These are phyloP conservation scores for Boletus vermiculosoides DNA, from an alignment of 768 basidiomycete species.

Conservation along the genomic window DNA sequence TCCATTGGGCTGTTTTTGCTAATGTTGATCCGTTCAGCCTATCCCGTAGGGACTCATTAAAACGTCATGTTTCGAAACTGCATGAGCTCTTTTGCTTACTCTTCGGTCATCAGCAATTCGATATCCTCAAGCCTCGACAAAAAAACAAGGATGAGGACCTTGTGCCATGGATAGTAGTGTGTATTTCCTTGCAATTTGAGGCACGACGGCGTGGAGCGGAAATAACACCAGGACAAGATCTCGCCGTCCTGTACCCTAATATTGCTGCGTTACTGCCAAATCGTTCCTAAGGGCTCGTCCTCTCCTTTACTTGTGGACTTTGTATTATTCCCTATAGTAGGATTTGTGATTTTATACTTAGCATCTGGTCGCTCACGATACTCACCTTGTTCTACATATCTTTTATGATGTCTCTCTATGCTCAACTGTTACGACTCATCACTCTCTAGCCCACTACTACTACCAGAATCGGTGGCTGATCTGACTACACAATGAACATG, in stretches of 20 bases:
- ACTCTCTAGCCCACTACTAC: too few relatives aligned
- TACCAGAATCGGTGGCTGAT: too few relatives aligned
- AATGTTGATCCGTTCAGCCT: not conserved
- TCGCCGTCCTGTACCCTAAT: not conserved
- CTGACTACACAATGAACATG: too few relatives aligned
- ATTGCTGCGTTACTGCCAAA: not conserved
- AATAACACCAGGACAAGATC: not conserved
- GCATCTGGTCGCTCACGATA: not conserved
- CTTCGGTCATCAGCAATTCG: not conserved
- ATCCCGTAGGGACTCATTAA: constrained; percentile 7
- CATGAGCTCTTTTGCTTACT: not conserved
- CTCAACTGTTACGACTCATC: not conserved
- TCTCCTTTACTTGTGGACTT: not conserved
- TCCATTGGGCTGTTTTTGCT: not conserved
- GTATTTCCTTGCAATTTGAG: not conserved
- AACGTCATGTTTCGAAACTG: not conserved
- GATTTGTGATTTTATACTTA: not conserved
- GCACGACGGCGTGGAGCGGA: not conserved
- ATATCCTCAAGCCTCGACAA: not conserved
- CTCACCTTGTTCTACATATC: not conserved
- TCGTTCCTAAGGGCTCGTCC: not conserved
- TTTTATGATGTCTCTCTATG: not conserved
- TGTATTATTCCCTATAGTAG: not conserved
- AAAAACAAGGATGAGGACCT: not conserved
- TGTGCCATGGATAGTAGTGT: not conserved